Evolutionary conservation across 2,329 filamentous ascomycete species (phyloP).

Genomic region (Nemania diffusa): DNA sequence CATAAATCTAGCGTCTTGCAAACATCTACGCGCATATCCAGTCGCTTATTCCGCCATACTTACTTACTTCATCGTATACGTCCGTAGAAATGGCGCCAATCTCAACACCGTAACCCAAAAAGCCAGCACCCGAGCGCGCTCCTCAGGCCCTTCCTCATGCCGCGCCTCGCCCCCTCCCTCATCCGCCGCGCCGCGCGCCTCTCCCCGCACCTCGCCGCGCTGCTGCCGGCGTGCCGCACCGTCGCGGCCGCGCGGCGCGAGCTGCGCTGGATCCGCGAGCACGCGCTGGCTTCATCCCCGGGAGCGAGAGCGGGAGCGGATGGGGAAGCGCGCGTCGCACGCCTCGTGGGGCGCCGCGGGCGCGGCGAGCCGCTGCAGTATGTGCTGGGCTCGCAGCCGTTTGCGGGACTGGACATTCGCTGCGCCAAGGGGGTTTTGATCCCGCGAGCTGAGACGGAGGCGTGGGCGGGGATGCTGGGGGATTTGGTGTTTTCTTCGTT

Average conservation of each 20-base stretch:
- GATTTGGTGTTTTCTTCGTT: constrained; percentile 42
- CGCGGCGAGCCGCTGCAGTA: constrained; percentile 86
- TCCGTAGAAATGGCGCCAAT: not conserved
- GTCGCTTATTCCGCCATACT: not conserved
- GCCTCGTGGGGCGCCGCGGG: constrained; percentile 61
- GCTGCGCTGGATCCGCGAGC: constrained; percentile 76
- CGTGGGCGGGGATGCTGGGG: constrained; percentile 69
- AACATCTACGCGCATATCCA: not conserved
- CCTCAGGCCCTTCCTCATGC: constrained; percentile 57
- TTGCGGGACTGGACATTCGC: constrained; percentile 81
- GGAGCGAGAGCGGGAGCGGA: not conserved
- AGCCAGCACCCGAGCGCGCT: not conserved
- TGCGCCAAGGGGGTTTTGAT: constrained; percentile 85
- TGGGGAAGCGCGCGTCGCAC: constrained; percentile 43
- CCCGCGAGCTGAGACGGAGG: constrained; percentile 81
- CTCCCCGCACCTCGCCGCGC: constrained; percentile 65
- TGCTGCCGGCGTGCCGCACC: constrained; percentile 69
- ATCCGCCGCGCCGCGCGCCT: constrained; percentile 63
- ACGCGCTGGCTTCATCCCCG: constrained; percentile 50
- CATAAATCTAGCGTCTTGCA: not conserved
- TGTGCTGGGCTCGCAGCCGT: constrained; percentile 86
- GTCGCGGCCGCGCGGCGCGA: constrained; percentile 70
- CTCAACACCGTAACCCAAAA: not conserved
- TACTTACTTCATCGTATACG: not conserved
- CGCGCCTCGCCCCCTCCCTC: constrained; percentile 69